Evolutionary conservation across 169 alveolate genomes (phyloP), one percentile per base, ranked within the genome.

Genomic region (Eimeria acervulina): DNA sequence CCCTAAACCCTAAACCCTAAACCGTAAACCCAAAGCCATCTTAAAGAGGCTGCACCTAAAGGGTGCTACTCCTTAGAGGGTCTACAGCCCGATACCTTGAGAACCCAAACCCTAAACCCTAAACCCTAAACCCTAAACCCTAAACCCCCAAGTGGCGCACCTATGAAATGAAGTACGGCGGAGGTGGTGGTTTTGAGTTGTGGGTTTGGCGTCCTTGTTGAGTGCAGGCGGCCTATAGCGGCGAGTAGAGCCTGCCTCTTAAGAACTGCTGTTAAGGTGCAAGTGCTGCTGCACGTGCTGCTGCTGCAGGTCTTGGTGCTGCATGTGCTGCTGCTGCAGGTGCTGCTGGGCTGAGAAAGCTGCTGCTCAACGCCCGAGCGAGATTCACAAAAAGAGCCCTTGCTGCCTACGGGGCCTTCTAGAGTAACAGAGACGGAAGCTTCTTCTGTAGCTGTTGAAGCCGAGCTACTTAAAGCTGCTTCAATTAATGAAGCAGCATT

Each of bases 211-310:
- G 38, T 23, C 23, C 40, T 10, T 28, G 90, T 28, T 3, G 90
- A n/a, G 90, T 47, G 38, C 1, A 26, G 15, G 8, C 47, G 59
- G 78, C 93, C 93, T 17, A 84, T 59, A 36, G 93, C 93, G 0
- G 93, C 51, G 19, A 51, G 55, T 31, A 84, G 59, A 13, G 93
- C 93, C 59, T 55, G 78, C 4, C 93, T 63, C 78, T 84, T 84
- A 0, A 84, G 36, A 15, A 59, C 74, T 6, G 78, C 93, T n/a
- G 70, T 70, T 8, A 84, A 42, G 93, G 80, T 84, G 55, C 78
- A 84, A 36, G 23, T 81, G 52, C 36, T 38, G 85, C 55, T 26
- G 59, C 83, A 7, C 36, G 36, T 61, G 72, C 23, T 68, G 78
- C 78, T 68, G 26, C 44, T 68, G 78, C 78, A 31, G 78, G 44